Evolutionary conservation across 1,139 yeast genomes (phyloP).

Genomic region (Geotrichum aggregatum): DNA sequence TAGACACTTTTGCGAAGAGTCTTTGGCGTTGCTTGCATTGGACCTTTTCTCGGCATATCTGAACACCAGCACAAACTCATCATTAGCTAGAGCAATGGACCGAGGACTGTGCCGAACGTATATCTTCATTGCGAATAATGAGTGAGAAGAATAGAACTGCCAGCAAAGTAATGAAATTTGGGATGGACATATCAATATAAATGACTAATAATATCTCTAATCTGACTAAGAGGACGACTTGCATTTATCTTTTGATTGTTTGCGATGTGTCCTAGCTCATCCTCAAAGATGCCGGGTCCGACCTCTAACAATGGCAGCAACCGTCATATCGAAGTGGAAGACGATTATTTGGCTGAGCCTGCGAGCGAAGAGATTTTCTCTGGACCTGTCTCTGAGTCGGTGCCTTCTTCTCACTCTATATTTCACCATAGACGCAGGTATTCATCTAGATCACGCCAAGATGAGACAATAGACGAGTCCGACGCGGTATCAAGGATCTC

Average conservation of each 20-base stretch:
- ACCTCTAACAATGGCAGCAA: not conserved
- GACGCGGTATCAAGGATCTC: conserved; percentile 15
- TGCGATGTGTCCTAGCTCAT: too few relatives aligned
- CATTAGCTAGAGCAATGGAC: conserved; percentile 38
- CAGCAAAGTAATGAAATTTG: conserved; percentile 7
- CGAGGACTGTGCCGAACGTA: conserved; percentile 37
- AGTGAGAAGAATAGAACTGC: not conserved
- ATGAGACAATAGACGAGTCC: conserved; percentile 19
- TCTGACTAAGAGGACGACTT: not conserved
- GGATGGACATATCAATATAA: not conserved
- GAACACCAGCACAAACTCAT: conserved; percentile 35
- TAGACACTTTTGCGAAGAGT: conserved; percentile 32
- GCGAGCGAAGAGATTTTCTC: conserved; percentile 67
- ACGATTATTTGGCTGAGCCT: conserved; percentile 36
- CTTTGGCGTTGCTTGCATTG: conserved; percentile 5
- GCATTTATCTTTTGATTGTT: not conserved
- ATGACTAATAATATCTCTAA: not conserved
- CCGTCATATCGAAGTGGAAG: conserved; percentile 9
- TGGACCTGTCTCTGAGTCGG: conserved; percentile 84
- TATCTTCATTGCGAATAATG: conserved; percentile 33
- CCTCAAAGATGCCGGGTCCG: conserved; percentile 12
- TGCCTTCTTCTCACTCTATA: conserved; percentile 85
- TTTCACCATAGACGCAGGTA: conserved; percentile 60
- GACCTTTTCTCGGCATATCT: conserved; percentile 32
- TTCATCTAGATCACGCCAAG: conserved; percentile 35